Evolutionary conservation across 2,329 filamentous ascomycete genomes (phyloP), one percentile per base, ranked within the genome.

Genomic region (Exophiala alcalophila): DNA sequence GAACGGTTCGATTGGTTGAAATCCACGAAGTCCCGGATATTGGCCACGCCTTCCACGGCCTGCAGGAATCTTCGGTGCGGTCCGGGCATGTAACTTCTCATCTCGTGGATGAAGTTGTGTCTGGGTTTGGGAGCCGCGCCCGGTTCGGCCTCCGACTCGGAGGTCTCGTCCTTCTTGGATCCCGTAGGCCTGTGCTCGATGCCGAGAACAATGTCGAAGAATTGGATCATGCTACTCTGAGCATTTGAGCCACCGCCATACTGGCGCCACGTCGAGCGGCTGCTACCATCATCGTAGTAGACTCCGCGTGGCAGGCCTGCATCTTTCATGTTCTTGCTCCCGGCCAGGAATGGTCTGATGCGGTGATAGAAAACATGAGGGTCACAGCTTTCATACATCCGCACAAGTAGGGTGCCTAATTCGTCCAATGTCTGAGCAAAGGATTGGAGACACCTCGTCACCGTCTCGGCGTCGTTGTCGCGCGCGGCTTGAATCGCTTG

Each of bases 71-170:
- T 82, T 3, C 89, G 84, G 61, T 98, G 92, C 0, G 85, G 80
- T 0, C 89, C 91, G 0, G 92, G 92, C 92, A 98, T 98, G 68
- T 98, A 98, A 31, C 78, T 78, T 45, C 91, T 84, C 92, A 98
- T 98, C 54, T 98, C 92, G 60, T 86, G 81, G 60, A 98, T 91
- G 68, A 98, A 98, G 59, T 92, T 94, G 68, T 95, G 81, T 27
- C 77, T 74, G 4, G 80, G 74, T 16, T 75, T 70, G 24, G 72
- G 68, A 1, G 66, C 61, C 40, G 68, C 67, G 9, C 67, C 67
- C 15, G 65, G 65, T 11, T 60, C 58, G 29, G 76, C 74, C 37
- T 71, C 70, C 24, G 70, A 68, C 9, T 68, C 65, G 2, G 66
- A 60, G 6, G 49, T 50, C 32, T 69, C 69, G 40, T 56, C 57